phyloP scores from a whole-genome alignment of 768 basidiomycete genomes.

The Pleurotus pulmonarius region DNA sequence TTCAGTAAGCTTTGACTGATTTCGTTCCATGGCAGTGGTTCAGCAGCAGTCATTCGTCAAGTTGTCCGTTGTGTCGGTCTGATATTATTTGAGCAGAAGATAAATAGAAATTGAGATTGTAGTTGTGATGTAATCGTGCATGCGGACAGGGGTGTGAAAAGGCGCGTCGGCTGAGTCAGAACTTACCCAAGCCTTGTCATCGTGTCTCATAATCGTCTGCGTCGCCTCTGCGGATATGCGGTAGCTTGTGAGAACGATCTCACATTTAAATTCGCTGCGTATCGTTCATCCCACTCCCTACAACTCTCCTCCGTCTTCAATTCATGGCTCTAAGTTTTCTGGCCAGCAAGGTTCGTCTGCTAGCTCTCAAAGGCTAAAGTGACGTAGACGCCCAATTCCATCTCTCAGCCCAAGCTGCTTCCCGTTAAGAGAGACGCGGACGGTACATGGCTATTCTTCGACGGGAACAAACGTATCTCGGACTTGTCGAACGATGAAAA shows the following conservation, averaged over 20 bases:
- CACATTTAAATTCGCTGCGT: too few relatives aligned
- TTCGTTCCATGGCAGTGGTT: constrained; percentile 62
- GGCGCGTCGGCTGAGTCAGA: too few relatives aligned
- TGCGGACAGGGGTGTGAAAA: too few relatives aligned
- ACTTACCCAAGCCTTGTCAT: too few relatives aligned
- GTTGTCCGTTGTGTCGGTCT: constrained; percentile 87
- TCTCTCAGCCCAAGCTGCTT: background rate
- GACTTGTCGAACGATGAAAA: background rate
- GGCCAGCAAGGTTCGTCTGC: background rate
- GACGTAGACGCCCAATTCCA: background rate
- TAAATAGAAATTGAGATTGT: too few relatives aligned
- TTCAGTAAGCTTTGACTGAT: too few relatives aligned
- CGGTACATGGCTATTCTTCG: background rate
- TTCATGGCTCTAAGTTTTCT: background rate
- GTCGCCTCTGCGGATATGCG: too few relatives aligned
- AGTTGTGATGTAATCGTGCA: too few relatives aligned
- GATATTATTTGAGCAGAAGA: constrained; percentile 53
- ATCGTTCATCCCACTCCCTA: too few relatives aligned
- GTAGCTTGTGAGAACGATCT: too few relatives aligned
- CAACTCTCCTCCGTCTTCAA: too few relatives aligned
- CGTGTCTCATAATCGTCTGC: too few relatives aligned
- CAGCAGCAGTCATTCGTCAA: constrained; percentile 83
- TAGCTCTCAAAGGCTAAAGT: background rate
- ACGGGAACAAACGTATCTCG: background rate
- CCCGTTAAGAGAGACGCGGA: background rate